Evolutionary conservation across 139 green algal species (phyloP).

Genomic region (Picochlorum costavermella): DNA sequence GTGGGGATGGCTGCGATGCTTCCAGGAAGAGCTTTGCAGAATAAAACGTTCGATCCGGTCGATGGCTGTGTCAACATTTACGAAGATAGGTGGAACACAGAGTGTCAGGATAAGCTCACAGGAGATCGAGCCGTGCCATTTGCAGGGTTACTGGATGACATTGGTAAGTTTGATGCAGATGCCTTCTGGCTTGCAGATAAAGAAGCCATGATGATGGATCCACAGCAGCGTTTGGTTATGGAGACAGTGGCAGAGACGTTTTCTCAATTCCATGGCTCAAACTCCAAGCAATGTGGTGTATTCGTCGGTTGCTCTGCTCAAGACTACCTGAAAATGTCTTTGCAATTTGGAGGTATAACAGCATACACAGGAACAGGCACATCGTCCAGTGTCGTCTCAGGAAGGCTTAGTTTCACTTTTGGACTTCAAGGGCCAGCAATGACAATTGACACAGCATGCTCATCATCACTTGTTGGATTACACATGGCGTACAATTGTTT

Average conservation of each 20-base stretch:
- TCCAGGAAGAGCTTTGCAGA: conserved; percentile 1
- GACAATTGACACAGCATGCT: conserved; percentile 71
- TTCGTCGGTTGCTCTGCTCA: conserved; percentile 65
- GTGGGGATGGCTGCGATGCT: conserved; percentile 2
- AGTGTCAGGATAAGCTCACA: neutral
- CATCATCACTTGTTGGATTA: conserved; percentile 69
- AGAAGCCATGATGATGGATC: conserved; percentile 65
- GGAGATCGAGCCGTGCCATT: conserved; percentile 27
- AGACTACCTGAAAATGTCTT: conserved; percentile 51
- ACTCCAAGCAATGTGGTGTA: conserved; percentile 31
- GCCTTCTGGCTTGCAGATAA: conserved; percentile 37
- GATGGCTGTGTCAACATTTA: conserved; percentile 2
- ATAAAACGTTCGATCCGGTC: neutral
- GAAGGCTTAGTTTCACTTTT: conserved; percentile 50
- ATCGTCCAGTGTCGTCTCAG: conserved; percentile 28
- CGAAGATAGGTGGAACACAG: conserved; percentile 4
- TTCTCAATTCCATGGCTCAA: neutral
- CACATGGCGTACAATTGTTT: conserved; percentile 46
- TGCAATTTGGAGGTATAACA: conserved; percentile 10
- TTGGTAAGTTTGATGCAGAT: conserved; percentile 47
- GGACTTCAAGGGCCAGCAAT: conserved; percentile 34
- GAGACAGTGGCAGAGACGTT: conserved; percentile 30
- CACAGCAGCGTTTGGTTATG: conserved; percentile 71
- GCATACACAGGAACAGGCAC: conserved; percentile 37
- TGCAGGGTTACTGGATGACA: conserved; percentile 44